These are phyloP conservation scores for Euclidium syriacum DNA, from an alignment of 345 rosid species.

Conservation along the genomic window DNA sequence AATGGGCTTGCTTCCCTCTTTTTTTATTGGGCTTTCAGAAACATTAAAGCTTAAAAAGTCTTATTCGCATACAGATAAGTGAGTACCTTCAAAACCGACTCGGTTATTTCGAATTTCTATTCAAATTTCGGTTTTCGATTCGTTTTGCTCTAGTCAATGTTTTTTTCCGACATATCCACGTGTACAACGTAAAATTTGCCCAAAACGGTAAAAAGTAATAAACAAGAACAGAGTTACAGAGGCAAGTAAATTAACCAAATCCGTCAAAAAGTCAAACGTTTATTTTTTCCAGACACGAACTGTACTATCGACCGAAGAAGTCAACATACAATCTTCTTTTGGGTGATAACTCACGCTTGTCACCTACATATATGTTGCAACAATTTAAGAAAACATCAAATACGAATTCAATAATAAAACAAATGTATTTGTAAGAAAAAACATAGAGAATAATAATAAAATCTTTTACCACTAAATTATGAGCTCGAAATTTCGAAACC, in stretches of 20 bases:
- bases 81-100: no score
- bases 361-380: slow-evolving; percentile 42
- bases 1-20: background rate
- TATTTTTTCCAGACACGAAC: slow-evolving; percentile 78
- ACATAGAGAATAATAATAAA: background rate
- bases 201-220: background rate
- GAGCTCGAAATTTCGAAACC: slow-evolving; percentile 69
- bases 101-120: no score
- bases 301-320: slow-evolving; percentile 85
- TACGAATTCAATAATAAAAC: background rate
- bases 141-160: no score
- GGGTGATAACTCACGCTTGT: slow-evolving; percentile 97
- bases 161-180: no score
- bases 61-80: background rate
- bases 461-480: slow-evolving; percentile 72
- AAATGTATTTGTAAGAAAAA: no score
- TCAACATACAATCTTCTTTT: slow-evolving; percentile 70
- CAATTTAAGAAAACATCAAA: background rate
- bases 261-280: background rate
- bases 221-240: background rate
- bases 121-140: no score
- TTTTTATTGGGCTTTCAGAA: background rate
- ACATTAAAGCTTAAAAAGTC: background rate
- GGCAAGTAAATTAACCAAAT: background rate
- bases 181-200: no score